These are phyloP conservation scores for Pinus taeda DNA, from an alignment of 75 land plant genomes.

Conservation along the genomic window DNA sequence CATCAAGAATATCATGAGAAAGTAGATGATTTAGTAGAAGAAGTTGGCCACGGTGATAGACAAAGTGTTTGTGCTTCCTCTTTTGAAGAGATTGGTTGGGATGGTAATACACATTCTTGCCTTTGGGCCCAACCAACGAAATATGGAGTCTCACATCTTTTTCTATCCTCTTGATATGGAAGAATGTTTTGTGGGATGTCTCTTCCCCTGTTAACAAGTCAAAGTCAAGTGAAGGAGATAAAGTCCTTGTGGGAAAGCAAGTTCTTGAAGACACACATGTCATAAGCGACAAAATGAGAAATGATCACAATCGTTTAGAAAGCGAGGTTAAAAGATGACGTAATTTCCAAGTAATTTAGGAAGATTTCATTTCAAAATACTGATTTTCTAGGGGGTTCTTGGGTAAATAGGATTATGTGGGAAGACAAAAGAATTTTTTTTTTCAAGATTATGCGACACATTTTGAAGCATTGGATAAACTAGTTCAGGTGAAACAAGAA, in stretches of 20 bases:
- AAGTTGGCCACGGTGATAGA: not conserved
- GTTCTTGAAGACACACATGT: conserved; percentile 12
- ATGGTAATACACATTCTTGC: conserved; percentile 29
- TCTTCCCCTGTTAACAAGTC: conserved; percentile 20
- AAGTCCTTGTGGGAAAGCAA: conserved; percentile 18
- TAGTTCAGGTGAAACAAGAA: conserved; percentile 31
- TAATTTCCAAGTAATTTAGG: conserved; percentile 26
- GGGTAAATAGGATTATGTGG: conserved; percentile 84
- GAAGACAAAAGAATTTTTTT: conserved; percentile 66
- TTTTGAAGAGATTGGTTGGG: conserved; percentile 12
- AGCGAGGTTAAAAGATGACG: conserved; percentile 15
- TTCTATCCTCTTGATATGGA: conserved; percentile 75
- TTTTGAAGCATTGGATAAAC: conserved; percentile 75
- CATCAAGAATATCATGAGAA: not conserved
- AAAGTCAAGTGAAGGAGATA: conserved; percentile 21
- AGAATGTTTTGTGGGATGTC: conserved; percentile 88
- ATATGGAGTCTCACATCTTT: conserved; percentile 11
- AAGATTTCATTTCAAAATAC: conserved; percentile 46
- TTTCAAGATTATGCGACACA: conserved; percentile 90
- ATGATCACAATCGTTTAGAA: not conserved
- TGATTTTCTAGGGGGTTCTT: conserved; percentile 69
- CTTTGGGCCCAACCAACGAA: conserved; percentile 65
- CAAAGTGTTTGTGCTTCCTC: not conserved
- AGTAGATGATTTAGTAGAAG: conserved; percentile 14
- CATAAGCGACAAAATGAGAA: not conserved